These are phyloP conservation scores for Litchi chinensis DNA, from an alignment of 345 rosid genomes.

Conservation along the genomic window DNA sequence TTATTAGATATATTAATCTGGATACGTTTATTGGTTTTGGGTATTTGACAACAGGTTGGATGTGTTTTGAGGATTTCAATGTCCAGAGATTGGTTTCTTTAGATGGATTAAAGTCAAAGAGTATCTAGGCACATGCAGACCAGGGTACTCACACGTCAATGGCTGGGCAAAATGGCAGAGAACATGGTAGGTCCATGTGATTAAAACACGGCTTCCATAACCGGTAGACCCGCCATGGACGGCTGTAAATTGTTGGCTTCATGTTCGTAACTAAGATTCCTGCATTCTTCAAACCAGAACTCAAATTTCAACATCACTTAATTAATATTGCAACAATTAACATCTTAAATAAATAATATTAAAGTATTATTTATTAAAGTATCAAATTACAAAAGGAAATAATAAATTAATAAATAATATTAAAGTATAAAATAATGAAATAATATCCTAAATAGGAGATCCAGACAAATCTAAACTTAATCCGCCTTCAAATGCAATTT, in stretches of 20 bases:
- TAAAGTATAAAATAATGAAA: too few relatives aligned
- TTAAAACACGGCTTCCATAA: background rate
- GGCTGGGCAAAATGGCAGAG: background rate
- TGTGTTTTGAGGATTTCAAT: too few relatives aligned
- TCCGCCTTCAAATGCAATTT: too few relatives aligned
- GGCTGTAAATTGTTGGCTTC: background rate
- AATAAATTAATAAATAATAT: too few relatives aligned
- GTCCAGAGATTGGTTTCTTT: background rate
- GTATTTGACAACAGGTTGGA: too few relatives aligned
- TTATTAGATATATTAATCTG: too few relatives aligned
- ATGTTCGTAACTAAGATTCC: background rate
- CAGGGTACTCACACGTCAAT: background rate
- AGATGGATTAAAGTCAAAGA: background rate
- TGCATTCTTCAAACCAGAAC: background rate
- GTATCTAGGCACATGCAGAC: background rate
- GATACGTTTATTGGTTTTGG: background rate
- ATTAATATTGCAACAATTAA: background rate
- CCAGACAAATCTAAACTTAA: too few relatives aligned
- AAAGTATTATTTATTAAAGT: too few relatives aligned
- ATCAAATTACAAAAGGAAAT: too few relatives aligned
- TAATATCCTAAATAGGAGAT: too few relatives aligned
- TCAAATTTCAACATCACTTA: background rate
- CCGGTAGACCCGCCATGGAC: background rate
- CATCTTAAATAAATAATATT: background rate
- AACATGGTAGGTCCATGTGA: slow-evolving; percentile 16